phyloP scores from a whole-genome alignment of 495 filamentous ascomycete species.

The Hypoxylon perforatum region DNA sequence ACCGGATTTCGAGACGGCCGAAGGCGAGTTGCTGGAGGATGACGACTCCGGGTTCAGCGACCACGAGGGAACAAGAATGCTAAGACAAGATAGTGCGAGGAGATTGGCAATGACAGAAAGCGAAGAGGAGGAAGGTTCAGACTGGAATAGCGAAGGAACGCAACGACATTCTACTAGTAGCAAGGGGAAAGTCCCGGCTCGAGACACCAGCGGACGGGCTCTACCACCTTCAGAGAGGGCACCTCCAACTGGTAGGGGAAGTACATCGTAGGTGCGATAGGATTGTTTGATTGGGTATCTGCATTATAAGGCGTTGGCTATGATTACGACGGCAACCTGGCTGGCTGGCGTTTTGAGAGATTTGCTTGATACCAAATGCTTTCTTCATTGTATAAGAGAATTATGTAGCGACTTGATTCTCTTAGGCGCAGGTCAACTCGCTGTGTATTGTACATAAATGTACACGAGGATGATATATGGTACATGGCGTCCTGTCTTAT shows the following conservation, averaged over 20 bases:
- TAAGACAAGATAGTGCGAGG: slow-evolving; percentile 46
- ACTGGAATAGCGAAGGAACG: slow-evolving; percentile 47
- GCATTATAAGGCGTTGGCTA: slow-evolving; percentile 42
- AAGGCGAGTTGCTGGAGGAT: slow-evolving; percentile 73
- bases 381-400: slow-evolving; percentile 8
- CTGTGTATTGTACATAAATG: slow-evolving; percentile 26
- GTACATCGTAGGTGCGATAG: slow-evolving; percentile 39
- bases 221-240: slow-evolving; percentile 57
- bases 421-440: slow-evolving; percentile 9
- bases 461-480: slow-evolving; percentile 38
- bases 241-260: slow-evolving; percentile 44
- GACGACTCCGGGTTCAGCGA: slow-evolving; percentile 57
- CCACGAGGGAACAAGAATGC: slow-evolving; percentile 66
- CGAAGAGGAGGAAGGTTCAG: slow-evolving; percentile 31
- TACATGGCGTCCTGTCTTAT: slow-evolving; percentile 24
- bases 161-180: slow-evolving; percentile 37
- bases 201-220: slow-evolving; percentile 52
- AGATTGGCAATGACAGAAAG: slow-evolving; percentile 27
- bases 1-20: slow-evolving; percentile 76
- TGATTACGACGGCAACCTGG: slow-evolving; percentile 20
- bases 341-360: slow-evolving; percentile 36
- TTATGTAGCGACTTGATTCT: slow-evolving; percentile 5
- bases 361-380: slow-evolving; percentile 38
- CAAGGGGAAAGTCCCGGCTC: slow-evolving; percentile 47
- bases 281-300: slow-evolving; percentile 34